A percentile compares a stretch with the other conserved stretches of the same genome.
Evolutionary conservation across 768 basidiomycete species (phyloP).

Genomic region (Pleurotus ostreatus): DNA sequence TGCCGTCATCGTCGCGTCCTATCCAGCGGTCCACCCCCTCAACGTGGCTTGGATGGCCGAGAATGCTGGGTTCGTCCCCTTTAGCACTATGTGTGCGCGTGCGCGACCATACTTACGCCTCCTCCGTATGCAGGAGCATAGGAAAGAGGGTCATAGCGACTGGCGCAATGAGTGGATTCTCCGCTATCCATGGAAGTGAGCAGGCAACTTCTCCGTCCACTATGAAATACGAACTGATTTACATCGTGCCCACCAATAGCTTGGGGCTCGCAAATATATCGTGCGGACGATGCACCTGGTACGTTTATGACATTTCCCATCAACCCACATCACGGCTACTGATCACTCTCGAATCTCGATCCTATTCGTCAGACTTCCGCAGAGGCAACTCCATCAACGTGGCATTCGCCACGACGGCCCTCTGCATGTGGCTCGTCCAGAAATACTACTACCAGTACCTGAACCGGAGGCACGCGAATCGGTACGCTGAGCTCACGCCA

Average conservation of each 20-base stretch:
- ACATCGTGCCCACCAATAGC: background rate
- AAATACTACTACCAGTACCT: constrained; percentile 13
- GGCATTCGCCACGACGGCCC: constrained; percentile 11
- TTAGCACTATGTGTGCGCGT: background rate
- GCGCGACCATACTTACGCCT: background rate
- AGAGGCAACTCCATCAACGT: constrained; percentile 17
- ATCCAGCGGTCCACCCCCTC: constrained; percentile 4
- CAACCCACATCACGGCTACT: too few relatives aligned
- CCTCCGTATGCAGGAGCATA: background rate
- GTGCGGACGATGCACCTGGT: constrained; percentile 11
- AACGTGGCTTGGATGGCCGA: constrained; percentile 9
- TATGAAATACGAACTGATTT: background rate
- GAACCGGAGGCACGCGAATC: constrained; percentile 6
- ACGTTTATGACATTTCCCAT: background rate
- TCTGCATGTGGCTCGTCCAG: constrained; percentile 15
- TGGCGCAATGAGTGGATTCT: constrained; percentile 9
- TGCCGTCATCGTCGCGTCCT: constrained; percentile 7
- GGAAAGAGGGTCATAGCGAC: constrained; percentile 9
- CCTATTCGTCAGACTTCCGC: constrained; percentile 9
- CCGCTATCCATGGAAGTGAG: constrained; percentile 10
- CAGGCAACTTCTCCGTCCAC: background rate
- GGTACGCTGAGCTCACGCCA: constrained; percentile 1
- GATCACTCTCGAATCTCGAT: too few relatives aligned
- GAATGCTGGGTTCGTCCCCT: constrained; percentile 2
- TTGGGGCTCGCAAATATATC: constrained; percentile 13